Conservation (phyloP, 2,329 filamentous ascomycete species). For the Nothophaeocryptopus gaeumannii region DNA sequence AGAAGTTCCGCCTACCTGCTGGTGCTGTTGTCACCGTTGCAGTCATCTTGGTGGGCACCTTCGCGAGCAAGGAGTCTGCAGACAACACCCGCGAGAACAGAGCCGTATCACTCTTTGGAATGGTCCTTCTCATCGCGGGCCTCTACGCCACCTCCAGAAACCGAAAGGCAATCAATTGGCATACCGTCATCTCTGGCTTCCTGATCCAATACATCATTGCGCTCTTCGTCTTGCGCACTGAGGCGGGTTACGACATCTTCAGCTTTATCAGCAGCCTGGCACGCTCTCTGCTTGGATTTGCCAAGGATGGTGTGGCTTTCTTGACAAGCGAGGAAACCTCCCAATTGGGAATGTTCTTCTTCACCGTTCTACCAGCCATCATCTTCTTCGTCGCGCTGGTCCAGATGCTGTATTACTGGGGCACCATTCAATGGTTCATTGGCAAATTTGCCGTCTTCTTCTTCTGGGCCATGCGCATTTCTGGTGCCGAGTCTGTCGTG, state of each 20-base stretch:
- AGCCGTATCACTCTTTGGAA: slow-evolving; percentile 75
- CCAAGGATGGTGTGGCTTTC: slow-evolving; percentile 69
- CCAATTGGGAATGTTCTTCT: slow-evolving; percentile 64
- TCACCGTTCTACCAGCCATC: slow-evolving; percentile 80
- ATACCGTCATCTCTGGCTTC: slow-evolving; percentile 77
- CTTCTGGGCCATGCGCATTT: slow-evolving; percentile 84
- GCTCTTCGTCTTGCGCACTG: slow-evolving; percentile 79
- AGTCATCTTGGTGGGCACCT: slow-evolving; percentile 74
- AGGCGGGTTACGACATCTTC: slow-evolving; percentile 84
- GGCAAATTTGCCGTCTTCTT: slow-evolving; percentile 84
- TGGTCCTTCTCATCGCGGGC: slow-evolving; percentile 64
- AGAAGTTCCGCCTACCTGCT: slow-evolving; percentile 60
- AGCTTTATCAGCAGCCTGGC: slow-evolving; percentile 78
- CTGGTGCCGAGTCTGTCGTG: slow-evolving; percentile 88
- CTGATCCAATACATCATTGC: slow-evolving; percentile 83
- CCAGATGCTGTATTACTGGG: slow-evolving; percentile 77
- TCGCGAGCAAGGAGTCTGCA: slow-evolving; percentile 66
- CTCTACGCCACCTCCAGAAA: slow-evolving; percentile 72
- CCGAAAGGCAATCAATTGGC: slow-evolving; percentile 53
- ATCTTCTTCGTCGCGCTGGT: slow-evolving; percentile 96
- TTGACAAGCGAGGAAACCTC: slow-evolving; percentile 55
- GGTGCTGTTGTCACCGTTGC: slow-evolving; percentile 64
- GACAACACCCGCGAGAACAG: slow-evolving; percentile 80
- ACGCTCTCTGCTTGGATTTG: slow-evolving; percentile 71
- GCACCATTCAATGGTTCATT: slow-evolving; percentile 84